These are phyloP conservation scores for Fusarium sp. DNA, from an alignment of 2,329 filamentous ascomycete species.

Conservation along the genomic window DNA sequence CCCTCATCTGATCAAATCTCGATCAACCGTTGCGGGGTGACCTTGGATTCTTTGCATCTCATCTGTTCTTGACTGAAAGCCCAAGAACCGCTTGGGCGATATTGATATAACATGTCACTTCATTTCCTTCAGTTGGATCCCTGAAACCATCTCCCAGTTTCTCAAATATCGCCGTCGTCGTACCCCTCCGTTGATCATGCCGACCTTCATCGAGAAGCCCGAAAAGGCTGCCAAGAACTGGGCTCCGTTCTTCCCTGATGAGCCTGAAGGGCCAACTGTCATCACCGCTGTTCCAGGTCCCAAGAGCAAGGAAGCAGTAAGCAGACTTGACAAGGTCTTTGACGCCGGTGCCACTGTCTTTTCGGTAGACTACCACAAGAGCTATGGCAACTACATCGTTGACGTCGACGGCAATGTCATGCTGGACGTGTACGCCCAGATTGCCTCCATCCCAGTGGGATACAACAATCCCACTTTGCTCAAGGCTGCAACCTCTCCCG, in stretches of 20 bases:
- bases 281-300: background rate
- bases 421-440: conserved; percentile 76
- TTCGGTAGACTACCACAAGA: conserved; percentile 8
- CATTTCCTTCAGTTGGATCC: background rate
- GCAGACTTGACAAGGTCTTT: background rate
- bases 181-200: too few species aligned
- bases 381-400: conserved; percentile 13
- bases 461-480: conserved; percentile 87
- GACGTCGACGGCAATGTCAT: conserved; percentile 20
- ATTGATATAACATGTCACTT: background rate
- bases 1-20: background rate
- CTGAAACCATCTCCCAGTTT: too few species aligned
- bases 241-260: background rate
- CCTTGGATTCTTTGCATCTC: background rate
- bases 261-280: background rate
- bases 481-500: conserved; percentile 75
- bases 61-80: background rate
- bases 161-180: too few species aligned
- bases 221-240: background rate
- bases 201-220: background rate
- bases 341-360: background rate
- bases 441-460: conserved; percentile 89
- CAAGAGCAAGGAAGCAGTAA: background rate
- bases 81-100: background rate
- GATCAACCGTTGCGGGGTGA: background rate